Percentiles rank a stretch among this genome's conserved stretches.
Conservation (phyloP, 805 yeast species). For the Saturnispora gosingensis region DNA sequence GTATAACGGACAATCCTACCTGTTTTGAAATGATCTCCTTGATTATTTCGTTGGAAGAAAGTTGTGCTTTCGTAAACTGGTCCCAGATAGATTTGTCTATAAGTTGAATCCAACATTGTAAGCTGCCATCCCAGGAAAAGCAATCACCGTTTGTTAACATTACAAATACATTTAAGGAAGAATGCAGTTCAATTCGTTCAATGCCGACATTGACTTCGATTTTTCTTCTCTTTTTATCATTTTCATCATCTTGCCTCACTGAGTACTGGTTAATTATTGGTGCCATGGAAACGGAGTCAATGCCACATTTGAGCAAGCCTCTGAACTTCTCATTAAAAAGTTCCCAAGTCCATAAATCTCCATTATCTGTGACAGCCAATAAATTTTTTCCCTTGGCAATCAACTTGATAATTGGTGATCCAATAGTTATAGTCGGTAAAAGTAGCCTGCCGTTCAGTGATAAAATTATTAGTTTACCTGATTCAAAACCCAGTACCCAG, state of each 20-base stretch:
- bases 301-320: constrained; percentile 22
- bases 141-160: neutral
- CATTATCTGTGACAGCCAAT: constrained; percentile 41
- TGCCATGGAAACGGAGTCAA: constrained; percentile 42
- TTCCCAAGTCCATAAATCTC: constrained; percentile 45
- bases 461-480: constrained; percentile 43
- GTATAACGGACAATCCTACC: neutral
- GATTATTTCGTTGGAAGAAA: neutral
- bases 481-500: constrained; percentile 49
- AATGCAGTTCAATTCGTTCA: neutral
- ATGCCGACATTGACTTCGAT: constrained; percentile 15
- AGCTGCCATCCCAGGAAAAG: constrained; percentile 32
- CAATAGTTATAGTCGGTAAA: constrained; percentile 44
- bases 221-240: constrained; percentile 18
- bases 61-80: neutral
- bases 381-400: constrained; percentile 28
- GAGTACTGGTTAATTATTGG: constrained; percentile 37
- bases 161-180: neutral
- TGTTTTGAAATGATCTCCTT: neutral
- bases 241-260: constrained; percentile 12
- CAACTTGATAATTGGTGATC: constrained; percentile 35
- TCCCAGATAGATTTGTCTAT: constrained; percentile 32
- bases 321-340: constrained; percentile 1
- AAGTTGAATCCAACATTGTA: constrained; percentile 39
- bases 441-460: constrained; percentile 37